These are phyloP conservation scores for Fomitopsis palustris DNA, from an alignment of 1,284 basidiomycete species.

Conservation along the genomic window DNA sequence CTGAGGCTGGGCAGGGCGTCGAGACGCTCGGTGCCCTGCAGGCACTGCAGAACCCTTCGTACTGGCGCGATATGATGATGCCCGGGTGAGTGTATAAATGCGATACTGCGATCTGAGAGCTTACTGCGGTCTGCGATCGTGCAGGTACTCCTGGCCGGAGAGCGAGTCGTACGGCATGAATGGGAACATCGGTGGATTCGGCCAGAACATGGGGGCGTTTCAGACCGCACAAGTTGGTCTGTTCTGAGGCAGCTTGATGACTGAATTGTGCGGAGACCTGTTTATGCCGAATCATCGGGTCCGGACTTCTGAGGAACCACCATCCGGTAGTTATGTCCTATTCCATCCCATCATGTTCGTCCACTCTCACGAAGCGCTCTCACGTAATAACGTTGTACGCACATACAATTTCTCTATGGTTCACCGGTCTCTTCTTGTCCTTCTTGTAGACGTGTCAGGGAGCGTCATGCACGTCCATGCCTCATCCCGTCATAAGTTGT, in stretches of 20 bases:
- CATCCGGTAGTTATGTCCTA: not conserved
- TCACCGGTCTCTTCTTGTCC: not conserved
- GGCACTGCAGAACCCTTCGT: slow-evolving; percentile 63
- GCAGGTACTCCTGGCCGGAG: slow-evolving; percentile 22
- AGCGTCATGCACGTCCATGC: not conserved
- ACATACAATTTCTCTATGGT: not conserved
- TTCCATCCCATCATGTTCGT: not conserved
- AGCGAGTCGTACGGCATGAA: not conserved
- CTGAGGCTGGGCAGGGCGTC: slow-evolving; percentile 10
- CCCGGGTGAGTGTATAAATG: slow-evolving; percentile 51
- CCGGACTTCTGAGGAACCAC: not conserved
- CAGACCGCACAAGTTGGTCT: slow-evolving; percentile 1
- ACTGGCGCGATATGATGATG: slow-evolving; percentile 80
- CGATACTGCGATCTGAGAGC: not conserved
- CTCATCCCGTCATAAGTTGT: not conserved
- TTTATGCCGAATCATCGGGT: not conserved
- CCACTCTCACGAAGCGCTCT: not conserved
- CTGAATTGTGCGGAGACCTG: not conserved
- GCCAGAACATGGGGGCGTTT: not conserved
- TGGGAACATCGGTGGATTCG: not conserved
- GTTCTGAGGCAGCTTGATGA: not conserved
- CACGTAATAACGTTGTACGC: not conserved
- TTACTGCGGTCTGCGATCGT: not conserved
- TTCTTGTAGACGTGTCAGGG: not conserved
- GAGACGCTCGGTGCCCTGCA: slow-evolving; percentile 66